phyloP scores from a whole-genome alignment of 108 stramenopile genomes.

The Parietichytrium sp. region DNA sequence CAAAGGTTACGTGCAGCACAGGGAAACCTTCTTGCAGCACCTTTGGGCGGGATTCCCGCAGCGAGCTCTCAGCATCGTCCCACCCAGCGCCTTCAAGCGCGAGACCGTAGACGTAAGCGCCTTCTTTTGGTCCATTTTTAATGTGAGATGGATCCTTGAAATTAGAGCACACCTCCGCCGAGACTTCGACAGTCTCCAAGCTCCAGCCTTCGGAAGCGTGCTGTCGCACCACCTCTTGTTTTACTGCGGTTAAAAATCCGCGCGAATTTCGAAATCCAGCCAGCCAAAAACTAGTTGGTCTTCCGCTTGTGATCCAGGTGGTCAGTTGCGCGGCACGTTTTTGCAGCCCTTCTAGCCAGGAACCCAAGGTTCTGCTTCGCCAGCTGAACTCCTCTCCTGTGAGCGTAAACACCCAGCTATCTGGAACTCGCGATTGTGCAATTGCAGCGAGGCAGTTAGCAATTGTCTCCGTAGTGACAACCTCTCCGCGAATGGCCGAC shows the following conservation, averaged over 20 bases:
- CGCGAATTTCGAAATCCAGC: constrained; percentile 56
- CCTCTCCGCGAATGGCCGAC: constrained; percentile 54
- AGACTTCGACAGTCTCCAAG: constrained; percentile 48
- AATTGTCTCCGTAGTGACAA: constrained; percentile 49
- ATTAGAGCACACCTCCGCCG: constrained; percentile 49
- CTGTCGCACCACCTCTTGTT: constrained; percentile 56
- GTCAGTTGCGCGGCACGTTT: constrained; percentile 43
- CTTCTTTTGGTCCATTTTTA: constrained; percentile 43
- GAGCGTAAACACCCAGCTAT: constrained; percentile 42
- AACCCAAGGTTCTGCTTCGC: constrained; percentile 39
- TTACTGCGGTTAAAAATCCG: constrained; percentile 57
- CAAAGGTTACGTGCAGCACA: constrained; percentile 49
- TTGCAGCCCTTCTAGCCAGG: constrained; percentile 45
- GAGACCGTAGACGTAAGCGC: constrained; percentile 52
- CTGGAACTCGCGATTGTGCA: constrained; percentile 48
- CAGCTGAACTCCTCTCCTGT: constrained; percentile 57
- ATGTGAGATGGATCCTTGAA: constrained; percentile 38
- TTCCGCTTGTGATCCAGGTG: constrained; percentile 38
- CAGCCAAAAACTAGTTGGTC: constrained; percentile 52
- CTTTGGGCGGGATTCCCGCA: constrained; percentile 52
- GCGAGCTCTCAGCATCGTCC: constrained; percentile 35
- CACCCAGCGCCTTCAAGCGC: constrained; percentile 58
- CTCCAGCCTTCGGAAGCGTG: constrained; percentile 50
- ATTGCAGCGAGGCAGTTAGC: constrained; percentile 39
- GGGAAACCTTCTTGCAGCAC: constrained; percentile 44